Evolutionary conservation across 257 asterid species (phyloP), one percentile per base, ranked within the genome.

Genomic region (Orobanche coerulescens): DNA sequence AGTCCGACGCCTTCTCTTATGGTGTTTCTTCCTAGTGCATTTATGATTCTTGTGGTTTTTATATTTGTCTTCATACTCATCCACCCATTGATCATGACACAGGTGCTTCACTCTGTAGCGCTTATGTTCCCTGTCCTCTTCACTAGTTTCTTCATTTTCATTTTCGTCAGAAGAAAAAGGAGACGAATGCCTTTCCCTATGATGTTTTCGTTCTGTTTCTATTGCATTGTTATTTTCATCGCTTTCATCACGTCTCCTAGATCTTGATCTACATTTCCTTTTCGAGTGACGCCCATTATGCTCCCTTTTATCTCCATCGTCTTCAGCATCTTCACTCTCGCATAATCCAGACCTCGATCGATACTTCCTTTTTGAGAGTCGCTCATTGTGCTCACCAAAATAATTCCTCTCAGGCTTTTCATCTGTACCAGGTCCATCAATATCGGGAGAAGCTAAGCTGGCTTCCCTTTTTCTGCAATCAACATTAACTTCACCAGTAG

Each of bases 251-350:
- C 54, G 57, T 44, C 73, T 71, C 52, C 76, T 76, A 67, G 84
- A 79, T 56, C 69, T 76, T 69, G 90, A 80, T 63, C 81, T 51
- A 69, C 68, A 73, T 59, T 81, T 81, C 58, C 80, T 75, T 61
- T 61, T 77, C 3, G 73, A 72, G 53, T 51, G 67, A 34, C 72
- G 70, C 40, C 77, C 79, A 48, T 37, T 61, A 50, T 50, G 65
- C 36, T 14, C 67, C 66, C 62, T 46, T 36, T 39, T 10, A 39
- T 40, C 70, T 22, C 46, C 63, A 28, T 25, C 47, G 36, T 69
- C 66, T 48, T 65, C 81, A n/a, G 57, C 73, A 12, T 64, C 69
- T 15, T 65, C 78, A 31, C 61, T 78, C 68, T 63, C 72, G 12
- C 62, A 53, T 20, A 55, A 65, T 15, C 55, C 68, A 25, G 70